These are phyloP conservation scores for Trapa incisa DNA, from an alignment of 345 rosid species.

Conservation along the genomic window DNA sequence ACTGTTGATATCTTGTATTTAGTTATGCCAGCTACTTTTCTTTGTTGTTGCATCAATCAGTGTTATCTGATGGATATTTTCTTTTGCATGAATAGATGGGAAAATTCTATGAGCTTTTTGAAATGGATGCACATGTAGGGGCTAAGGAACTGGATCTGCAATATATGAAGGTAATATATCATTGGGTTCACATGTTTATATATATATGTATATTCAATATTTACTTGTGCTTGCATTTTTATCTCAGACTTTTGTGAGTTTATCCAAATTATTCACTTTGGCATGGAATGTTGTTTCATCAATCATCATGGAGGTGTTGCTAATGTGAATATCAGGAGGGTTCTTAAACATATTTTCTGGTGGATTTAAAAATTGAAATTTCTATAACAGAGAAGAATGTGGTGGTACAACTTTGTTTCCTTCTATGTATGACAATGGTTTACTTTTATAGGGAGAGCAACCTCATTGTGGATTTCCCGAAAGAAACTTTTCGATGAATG, in stretches of 20 bases:
- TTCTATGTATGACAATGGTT: background rate
- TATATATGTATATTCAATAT: background rate
- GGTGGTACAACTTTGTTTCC: background rate
- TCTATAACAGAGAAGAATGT: background rate
- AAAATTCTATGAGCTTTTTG: conserved; percentile 93
- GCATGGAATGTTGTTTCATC: background rate
- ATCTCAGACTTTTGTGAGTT: background rate
- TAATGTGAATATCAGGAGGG: background rate
- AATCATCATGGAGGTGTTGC: background rate
- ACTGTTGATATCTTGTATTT: background rate
- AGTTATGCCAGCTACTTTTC: background rate
- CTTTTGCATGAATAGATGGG: conserved; percentile 62
- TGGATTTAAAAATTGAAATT: background rate
- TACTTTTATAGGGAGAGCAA: conserved; percentile 63
- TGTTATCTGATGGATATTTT: conserved; percentile 2
- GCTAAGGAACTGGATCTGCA: conserved; percentile 87
- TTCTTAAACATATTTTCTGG: background rate
- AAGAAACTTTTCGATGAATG: conserved; percentile 74
- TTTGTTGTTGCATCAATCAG: background rate
- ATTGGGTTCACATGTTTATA: conserved; percentile 1
- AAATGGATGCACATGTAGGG: conserved; percentile 98
- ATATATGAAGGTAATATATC: conserved; percentile 79
- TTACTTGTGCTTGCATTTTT: background rate
- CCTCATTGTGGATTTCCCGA: conserved; percentile 99
- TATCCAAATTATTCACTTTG: background rate